These are phyloP conservation scores for Hordeum pubiflorum DNA, from an alignment of 202 grass and related monocot genomes.

Conservation along the genomic window DNA sequence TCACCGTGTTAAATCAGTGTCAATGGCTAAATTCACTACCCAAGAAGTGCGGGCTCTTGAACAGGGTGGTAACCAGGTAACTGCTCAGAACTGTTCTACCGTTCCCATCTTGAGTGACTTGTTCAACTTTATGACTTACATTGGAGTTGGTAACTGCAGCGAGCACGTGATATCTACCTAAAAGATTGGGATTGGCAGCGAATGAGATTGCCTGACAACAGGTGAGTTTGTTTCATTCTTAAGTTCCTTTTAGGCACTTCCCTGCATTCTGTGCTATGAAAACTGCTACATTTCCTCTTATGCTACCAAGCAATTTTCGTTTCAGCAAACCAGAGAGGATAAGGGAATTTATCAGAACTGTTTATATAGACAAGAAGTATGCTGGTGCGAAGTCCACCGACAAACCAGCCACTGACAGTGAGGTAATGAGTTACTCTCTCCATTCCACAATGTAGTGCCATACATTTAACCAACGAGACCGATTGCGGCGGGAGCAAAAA, in stretches of 20 bases:
- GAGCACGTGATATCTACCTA: slow-evolving; percentile 73
- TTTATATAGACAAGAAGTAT: slow-evolving; percentile 98
- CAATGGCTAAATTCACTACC: slow-evolving; percentile 88
- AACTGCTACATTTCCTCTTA: slow-evolving; percentile 24
- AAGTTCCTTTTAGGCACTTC: not conserved
- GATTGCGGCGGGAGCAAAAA: too few relatives aligned
- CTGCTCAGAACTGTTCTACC: not conserved
- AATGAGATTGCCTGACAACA: slow-evolving; percentile 89
- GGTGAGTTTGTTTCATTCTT: slow-evolving; percentile 36
- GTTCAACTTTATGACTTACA: slow-evolving; percentile 13
- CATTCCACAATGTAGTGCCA: too few relatives aligned
- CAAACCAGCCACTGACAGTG: slow-evolving; percentile 40
- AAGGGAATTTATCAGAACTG: slow-evolving; percentile 91
- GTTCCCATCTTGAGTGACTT: not conserved
- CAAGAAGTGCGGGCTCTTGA: slow-evolving; percentile 84
- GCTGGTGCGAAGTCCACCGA: slow-evolving; percentile 43
- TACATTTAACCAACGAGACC: too few relatives aligned
- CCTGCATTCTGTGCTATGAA: not conserved
- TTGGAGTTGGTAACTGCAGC: slow-evolving; percentile 38
- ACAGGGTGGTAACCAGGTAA: slow-evolving; percentile 96
- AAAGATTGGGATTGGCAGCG: slow-evolving; percentile 93
- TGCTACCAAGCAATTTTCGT: not conserved
- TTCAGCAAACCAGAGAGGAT: slow-evolving; percentile 89
- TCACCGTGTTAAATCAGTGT: slow-evolving; percentile 91
- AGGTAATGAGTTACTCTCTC: slow-evolving; percentile 61